Base-by-base conservation (phyloP, 2,329 filamentous ascomycete species). In the Delphinella strobiligena region DNA sequence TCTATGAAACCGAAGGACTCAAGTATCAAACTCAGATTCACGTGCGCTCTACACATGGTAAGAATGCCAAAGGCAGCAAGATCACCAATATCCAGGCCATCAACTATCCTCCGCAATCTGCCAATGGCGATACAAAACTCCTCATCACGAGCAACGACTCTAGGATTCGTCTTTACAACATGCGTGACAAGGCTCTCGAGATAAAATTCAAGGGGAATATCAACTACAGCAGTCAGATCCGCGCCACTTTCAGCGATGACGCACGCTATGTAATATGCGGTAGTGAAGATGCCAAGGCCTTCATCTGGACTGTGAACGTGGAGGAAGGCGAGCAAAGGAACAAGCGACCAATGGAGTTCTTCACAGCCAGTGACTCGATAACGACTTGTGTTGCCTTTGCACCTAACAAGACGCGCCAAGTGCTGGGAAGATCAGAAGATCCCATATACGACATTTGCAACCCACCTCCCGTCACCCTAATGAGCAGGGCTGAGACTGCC, bases 371-470 rank as follows among this genome's bases (percentile, higher is more conserved):
- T 55, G 77, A 82, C 1, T 79, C 84, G 16, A 84, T 93, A 43
- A 88, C 94, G 3, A 96, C 89, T 0, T 82, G 80, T n/a, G 85
- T 89, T 2, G 64, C 91, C 3, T 80, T 95, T 54, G 89, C 89
- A 0, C 89, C 91, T 0, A 74, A 75, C 0, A 77, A 75, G 51
- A 87, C 86, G 9, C 75, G 84, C 42, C 80, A 83, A 52, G 67
- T 91, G 2, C 71, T 98, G 1, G 79, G 82, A 37, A 72, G 75
- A 11, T 93, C 87, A 0, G 83, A 85, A 40, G 88, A 98, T 55
- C 88, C 91, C 1, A 75, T 98, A n/a, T 98, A 87, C 58, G 88
- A 95, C 51, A 70, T 96, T 1, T 96, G 91, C 67, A 96, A 96
- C 51, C 91, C 91, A 4, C 91, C 89, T 0, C 87, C 89, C 0